Evolutionary conservation across 768 basidiomycete species (phyloP), one percentile per base, ranked within the genome.

Genomic region (Tephrocybe sp.): DNA sequence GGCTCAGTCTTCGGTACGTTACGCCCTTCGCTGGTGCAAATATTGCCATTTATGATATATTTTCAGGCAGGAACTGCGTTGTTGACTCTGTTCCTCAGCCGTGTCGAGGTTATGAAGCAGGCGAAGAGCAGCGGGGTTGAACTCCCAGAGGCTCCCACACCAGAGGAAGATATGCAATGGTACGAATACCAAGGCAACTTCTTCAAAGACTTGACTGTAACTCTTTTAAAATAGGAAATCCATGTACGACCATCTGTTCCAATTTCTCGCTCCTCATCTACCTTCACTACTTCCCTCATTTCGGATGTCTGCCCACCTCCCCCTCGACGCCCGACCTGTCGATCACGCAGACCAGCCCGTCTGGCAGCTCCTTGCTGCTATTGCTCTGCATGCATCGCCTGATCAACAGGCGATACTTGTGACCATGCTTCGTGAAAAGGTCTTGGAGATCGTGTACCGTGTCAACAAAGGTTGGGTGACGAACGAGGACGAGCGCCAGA

Each of bases 401-500:
- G 87, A 92, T 57, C 92, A 99, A 65, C 95, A 98, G 64, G 88
- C 91, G 55, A 72, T 82, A 38, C 77, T 99, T 40, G 94, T 99
- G 27, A 80, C 83, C 16, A 75, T 84, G 23, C 73, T 97, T 38
- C 84, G 94, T 50, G 95, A 97, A 64, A 94, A 97, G 72, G 88
- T 98, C 33, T 76, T 98, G 39, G 92, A 94, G 62, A 93, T 89
- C 57, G 90, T 97, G 25, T 68, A 85, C 57, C 83, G 80, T 45
- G 88, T 84, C 24, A 84, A 84, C 62, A 86, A 89, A 61, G 83
- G 87, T 42, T 84, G 84, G 81, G 75, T 79, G 40, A 66, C 74
- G 42, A 79, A 84, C 56, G 86, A 91, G 66, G 85, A 87, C 47
- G 85, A 88, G 53, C 76, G 84, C 54, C 73, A 77, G 49, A 80